Evolutionary conservation across 768 basidiomycete genomes (phyloP), one percentile per base, ranked within the genome.

Genomic region (Trametes sanguinea): DNA sequence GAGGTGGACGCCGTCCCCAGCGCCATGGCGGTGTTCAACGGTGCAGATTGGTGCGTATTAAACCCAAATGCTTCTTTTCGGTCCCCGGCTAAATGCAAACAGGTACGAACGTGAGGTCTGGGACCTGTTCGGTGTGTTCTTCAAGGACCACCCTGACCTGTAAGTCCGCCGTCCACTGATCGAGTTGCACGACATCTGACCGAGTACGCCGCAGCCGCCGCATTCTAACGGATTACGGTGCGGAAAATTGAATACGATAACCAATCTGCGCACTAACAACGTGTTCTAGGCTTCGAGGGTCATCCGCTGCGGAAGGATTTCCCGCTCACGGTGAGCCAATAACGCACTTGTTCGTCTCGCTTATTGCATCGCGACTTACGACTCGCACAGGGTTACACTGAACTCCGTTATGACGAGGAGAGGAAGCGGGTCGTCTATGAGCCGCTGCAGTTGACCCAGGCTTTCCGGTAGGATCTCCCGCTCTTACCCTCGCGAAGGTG

Each of bases 291-390:
- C 58, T 97, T 98, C 69, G 95, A 98, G 76, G 97, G 97, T 22
- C 95, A 99, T 73, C 97, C 97, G 9, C 76, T 99, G 48, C 87
- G 97, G 65, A 99, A 99, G 75, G 97, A 99, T 73, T 99, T 98
- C 84, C 97, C 97, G 35, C 76, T 99, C 68, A 97, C 95, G 8
- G 95, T 94, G 72, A 68, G 87, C 77, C 27, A 13, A 47, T 43
- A 2, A 51, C 46, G 42, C 30, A 30, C 11, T 22, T 16, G 32
- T 22, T 53, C 35, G 22, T 32, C 37, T 37, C 14, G 22, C 42
- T 22, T 32, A 14, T 57, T n/a, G 9, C 7, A 48, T 8, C 17
- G n/a, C n/a, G 6, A 3, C 60, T 51, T 43, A 30, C 50, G 29
- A 51, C 27, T 32, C 43, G 11, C 48, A 37, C 69, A 97, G 95